Base-by-base conservation (phyloP, 768 basidiomycete genomes). In the Termitomyces heimii region DNA sequence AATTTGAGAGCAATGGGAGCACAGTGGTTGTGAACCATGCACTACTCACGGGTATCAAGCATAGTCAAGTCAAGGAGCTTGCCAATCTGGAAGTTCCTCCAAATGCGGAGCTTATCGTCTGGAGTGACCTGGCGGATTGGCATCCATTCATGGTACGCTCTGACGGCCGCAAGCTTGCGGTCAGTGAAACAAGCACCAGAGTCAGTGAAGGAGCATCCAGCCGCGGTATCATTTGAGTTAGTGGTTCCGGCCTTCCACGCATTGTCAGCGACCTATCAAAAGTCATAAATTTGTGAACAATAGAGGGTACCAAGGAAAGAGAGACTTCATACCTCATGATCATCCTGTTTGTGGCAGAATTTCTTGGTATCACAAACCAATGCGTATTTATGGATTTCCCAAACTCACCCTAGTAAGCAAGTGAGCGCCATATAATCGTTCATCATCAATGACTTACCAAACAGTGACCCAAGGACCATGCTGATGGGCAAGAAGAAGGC, bases 101-200 rank as follows among this genome's bases (percentile, higher is more conserved):
- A 85, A 47, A 84, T 83, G 32, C 82, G 74, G 16, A 85, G 75
- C 61, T 79, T 74, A 67, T 84, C 81, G 51, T 76, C 75, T 1
- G 75, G 73, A 42, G 76, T 76, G 20, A 85, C 80, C 60, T 83
- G 82, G 12, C 84, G 75, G 57, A 85, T 81, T 12, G 82, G 82
- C 72, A 84, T 77, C 82, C 82, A 84, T 58, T 83, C 82, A 62
- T 84, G 81, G 62, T 82, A 83, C 0, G 81, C 82, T 31, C 82
- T 71, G 26, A 83, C 77, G 8, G 80, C 83, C 44, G 82, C 81
- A 2, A 82, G 66, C 66, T 84, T 84, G 34, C 83, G 70, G 63
- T 84, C 80, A 5, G 81, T 55, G n/a, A 55, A 55, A 35, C 54
- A 55, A 18, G 80, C 81, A 5, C 77, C 80, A 2, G 80, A 80